These are phyloP conservation scores for Pulicaria dysenterica DNA, from an alignment of 129 eudicot species.

Conservation along the genomic window DNA sequence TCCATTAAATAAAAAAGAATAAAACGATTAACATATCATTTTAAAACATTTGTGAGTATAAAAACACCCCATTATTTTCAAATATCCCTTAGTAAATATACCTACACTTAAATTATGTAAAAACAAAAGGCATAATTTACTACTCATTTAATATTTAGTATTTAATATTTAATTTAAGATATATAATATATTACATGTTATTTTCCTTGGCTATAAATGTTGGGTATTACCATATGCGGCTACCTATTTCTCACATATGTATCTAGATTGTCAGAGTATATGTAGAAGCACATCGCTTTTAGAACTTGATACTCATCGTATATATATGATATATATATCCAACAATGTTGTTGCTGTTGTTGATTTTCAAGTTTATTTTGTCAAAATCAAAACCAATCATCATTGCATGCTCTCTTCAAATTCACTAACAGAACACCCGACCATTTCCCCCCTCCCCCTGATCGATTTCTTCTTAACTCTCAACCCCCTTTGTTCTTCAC, in stretches of 20 bases:
- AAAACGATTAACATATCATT: too few species aligned
- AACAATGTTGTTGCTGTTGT: not conserved
- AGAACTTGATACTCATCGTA: conserved; percentile 2
- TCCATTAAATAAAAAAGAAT: too few species aligned
- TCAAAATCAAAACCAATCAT: not conserved
- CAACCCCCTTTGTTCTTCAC: conserved; percentile 5
- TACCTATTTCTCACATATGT: not conserved
- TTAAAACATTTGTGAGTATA: too few species aligned
- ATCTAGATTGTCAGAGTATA: conserved; percentile 12
- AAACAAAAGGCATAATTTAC: too few species aligned
- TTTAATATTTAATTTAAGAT: not conserved
- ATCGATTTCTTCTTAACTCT: conserved; percentile 15
- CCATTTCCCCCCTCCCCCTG: not conserved
- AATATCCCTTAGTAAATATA: too few species aligned
- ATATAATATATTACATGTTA: not conserved
- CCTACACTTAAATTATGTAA: too few species aligned
- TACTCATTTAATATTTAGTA: not conserved
- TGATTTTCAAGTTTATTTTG: conserved; percentile 10
- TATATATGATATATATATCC: not conserved
- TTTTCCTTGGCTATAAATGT: not conserved
- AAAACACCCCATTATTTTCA: too few species aligned
- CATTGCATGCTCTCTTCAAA: conserved; percentile 31
- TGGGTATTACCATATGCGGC: conserved; percentile 11
- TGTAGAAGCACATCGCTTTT: conserved; percentile 1
- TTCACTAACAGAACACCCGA: not conserved